Percentiles rank a stretch among this genome's conserved stretches.
Conservation (phyloP, 1,284 basidiomycete genomes). For the Cutaneotrichosporon arboriforme region DNA sequence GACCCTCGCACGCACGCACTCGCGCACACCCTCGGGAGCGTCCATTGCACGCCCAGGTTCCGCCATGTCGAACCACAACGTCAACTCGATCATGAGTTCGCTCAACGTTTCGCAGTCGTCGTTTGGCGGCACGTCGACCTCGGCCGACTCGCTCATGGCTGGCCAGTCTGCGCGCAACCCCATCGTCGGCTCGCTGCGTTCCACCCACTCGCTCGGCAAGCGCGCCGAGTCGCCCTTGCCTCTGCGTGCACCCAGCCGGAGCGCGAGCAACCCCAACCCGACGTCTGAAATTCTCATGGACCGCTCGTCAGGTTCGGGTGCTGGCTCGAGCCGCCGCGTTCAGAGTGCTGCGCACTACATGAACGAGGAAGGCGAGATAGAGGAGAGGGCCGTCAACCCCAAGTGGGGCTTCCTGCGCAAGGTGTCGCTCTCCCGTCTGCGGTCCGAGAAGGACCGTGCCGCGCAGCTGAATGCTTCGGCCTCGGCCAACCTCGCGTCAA, state of each 20-base stretch:
- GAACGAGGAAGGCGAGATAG: slow-evolving; percentile 1
- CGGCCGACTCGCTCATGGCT: slow-evolving; percentile 1
- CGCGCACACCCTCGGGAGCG: slow-evolving; percentile 5
- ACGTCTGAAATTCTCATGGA: slow-evolving; percentile 3
- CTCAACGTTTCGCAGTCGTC: slow-evolving; percentile 2
- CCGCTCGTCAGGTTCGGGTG: slow-evolving; percentile 1
- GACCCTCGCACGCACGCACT: slow-evolving; percentile 7
- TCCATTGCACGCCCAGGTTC: slow-evolving; percentile 6
- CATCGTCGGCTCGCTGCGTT: background rate
- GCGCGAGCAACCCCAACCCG: slow-evolving; percentile 8
- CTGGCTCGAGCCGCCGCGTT: slow-evolving; percentile 4
- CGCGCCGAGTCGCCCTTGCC: background rate
- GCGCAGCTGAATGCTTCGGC: slow-evolving; percentile 30
- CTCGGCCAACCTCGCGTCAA: slow-evolving; percentile 29
- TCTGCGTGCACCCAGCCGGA: slow-evolving; percentile 4
- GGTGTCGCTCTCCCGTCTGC: slow-evolving; percentile 73
- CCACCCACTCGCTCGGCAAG: background rate
- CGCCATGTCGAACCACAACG: slow-evolving; percentile 2
- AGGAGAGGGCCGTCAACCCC: slow-evolving; percentile 1
- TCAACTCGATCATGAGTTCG: slow-evolving; percentile 4
- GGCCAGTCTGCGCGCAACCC: too few species aligned
- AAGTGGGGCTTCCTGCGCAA: slow-evolving; percentile 93
- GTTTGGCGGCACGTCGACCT: slow-evolving; percentile 1
- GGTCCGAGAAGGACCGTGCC: slow-evolving; percentile 20
- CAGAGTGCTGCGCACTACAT: slow-evolving; percentile 12